Base-by-base conservation (phyloP, 768 basidiomycete species). In the Asterophora parasitica region DNA sequence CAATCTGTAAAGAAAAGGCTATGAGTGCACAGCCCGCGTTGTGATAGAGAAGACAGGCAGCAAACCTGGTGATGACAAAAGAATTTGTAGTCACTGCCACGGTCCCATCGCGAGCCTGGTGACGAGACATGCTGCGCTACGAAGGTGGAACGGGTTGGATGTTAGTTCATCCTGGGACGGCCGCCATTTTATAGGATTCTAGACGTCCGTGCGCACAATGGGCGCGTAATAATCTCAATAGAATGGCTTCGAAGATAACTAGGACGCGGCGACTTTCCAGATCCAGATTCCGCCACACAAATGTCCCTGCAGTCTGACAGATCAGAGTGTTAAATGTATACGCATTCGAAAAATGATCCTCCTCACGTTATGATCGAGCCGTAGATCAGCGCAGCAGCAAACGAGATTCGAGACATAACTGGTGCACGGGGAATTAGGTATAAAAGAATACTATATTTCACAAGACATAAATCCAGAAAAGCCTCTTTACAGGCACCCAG, bases 51-150 rank as follows among this genome's bases (percentile, higher is more conserved):
- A 15, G 37, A n/a, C 34, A 50, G 8, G 42, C 19, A 19, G 48
- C 58, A 0, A 12, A 58, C 65, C 49, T 55, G 12, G 54, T 54
- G 17, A 69, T 59, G 5, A 48, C 40, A 39, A 69, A 67, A 4
- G 59, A 63, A 46, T 68, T 68, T 1, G 64, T 65, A 2, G 30
- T 49, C 7, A 65, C 61, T 16, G 3, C 56, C 16, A 65, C 57
- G 6, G 47, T 41, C 27, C 41, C 34, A 12, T 45, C 44, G 17
- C 32, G 52, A 27, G 48, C 41, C 26, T 46, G 44, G 23, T n/a
- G 13, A n/a, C 47, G 44, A 40, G 37, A 36, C 48, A 49, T 31
- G 4, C 15, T 46, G 26, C 36, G 35, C 8, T 10, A 23, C 23
- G 23, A n/a, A 36, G 28, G 12, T 26, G 28, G 33, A 12, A n/a